A percentile compares a stretch with the other conserved stretches of the same genome.
Conservation (phyloP, 2,329 filamentous ascomycete species). For the Chaetothyriales sp. region DNA sequence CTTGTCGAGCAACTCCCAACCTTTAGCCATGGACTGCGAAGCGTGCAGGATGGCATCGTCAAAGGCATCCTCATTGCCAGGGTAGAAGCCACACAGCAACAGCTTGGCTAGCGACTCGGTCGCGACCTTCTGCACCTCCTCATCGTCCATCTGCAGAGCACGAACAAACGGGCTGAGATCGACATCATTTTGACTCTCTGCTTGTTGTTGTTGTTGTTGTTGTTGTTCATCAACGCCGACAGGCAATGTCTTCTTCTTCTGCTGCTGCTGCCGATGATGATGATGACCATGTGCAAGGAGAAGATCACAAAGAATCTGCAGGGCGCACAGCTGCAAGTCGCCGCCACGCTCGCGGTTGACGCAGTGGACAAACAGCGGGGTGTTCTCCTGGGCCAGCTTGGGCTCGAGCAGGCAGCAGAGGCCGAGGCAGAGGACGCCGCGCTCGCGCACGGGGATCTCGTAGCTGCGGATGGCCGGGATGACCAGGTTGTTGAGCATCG, state of each 20-base stretch:
- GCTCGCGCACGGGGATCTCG: conserved; percentile 80
- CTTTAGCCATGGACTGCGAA: conserved; percentile 27
- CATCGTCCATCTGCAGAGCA: conserved; percentile 41
- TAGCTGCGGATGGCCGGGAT: conserved; percentile 89
- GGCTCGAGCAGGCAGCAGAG: conserved; percentile 81
- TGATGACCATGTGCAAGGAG: conserved; percentile 61
- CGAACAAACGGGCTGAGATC: conserved; percentile 54
- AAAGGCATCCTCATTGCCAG: conserved; percentile 33
- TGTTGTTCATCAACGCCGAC: neutral
- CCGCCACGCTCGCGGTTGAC: conserved; percentile 57
- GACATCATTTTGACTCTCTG: too few relatives aligned
- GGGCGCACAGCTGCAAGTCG: conserved; percentile 75
- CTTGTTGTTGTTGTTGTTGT: conserved; percentile 28
- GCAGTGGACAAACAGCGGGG: conserved; percentile 88
- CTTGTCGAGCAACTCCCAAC: conserved; percentile 32
- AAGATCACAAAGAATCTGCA: conserved; percentile 88
- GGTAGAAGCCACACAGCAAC: conserved; percentile 25
- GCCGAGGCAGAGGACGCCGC: conserved; percentile 75
- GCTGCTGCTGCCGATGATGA: conserved; percentile 46
- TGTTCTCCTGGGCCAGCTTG: conserved; percentile 79
- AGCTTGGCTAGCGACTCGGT: conserved; percentile 36
- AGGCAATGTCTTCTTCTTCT: neutral
- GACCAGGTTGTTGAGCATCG: conserved; percentile 95
- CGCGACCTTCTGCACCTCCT: conserved; percentile 34
- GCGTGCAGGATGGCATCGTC: conserved; percentile 39